phyloP scores from a whole-genome alignment of 2,329 filamentous ascomycete species.

The Gnomoniopsis smithogilvyi region DNA sequence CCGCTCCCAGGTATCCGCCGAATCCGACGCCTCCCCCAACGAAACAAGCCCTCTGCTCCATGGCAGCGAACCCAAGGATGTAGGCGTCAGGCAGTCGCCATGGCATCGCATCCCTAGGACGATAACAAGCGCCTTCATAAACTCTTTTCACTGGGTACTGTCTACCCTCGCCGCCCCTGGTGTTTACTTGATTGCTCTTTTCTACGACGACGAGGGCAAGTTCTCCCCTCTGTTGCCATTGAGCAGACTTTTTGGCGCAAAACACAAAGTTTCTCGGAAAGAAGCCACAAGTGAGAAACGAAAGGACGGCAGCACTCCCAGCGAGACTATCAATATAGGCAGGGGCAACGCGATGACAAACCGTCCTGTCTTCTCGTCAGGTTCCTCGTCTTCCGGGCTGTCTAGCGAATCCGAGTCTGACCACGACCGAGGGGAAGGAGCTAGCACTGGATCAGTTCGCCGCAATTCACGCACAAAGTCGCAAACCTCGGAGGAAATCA shows the following conservation, averaged over 20 bases:
- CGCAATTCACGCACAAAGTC: constrained; percentile 62
- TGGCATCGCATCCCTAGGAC: constrained; percentile 63
- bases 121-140: constrained; percentile 68
- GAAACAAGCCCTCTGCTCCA: constrained; percentile 70
- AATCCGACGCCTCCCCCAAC: constrained; percentile 34
- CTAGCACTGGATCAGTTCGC: constrained; percentile 25
- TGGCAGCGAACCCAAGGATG: constrained; percentile 29
- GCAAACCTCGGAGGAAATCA: constrained; percentile 59
- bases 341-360: constrained; percentile 20
- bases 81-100: constrained; percentile 36
- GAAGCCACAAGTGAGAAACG: constrained; percentile 41
- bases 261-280: constrained; percentile 43
- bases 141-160: constrained; percentile 74
- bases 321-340: constrained; percentile 22
- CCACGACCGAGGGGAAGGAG: constrained; percentile 29
- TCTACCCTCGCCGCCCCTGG: constrained; percentile 76
- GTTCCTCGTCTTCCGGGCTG: constrained; percentile 60
- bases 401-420: constrained; percentile 73
- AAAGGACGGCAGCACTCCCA: constrained; percentile 19
- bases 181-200: constrained; percentile 76
- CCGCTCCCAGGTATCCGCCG: constrained; percentile 19
- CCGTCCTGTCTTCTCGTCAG: constrained; percentile 35
- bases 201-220: constrained; percentile 75
- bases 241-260: constrained; percentile 56
- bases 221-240: constrained; percentile 78